Evolutionary conservation across 2,329 filamentous ascomycete species (phyloP), one percentile per base, ranked within the genome.

Genomic region (Apiospora arundinis): DNA sequence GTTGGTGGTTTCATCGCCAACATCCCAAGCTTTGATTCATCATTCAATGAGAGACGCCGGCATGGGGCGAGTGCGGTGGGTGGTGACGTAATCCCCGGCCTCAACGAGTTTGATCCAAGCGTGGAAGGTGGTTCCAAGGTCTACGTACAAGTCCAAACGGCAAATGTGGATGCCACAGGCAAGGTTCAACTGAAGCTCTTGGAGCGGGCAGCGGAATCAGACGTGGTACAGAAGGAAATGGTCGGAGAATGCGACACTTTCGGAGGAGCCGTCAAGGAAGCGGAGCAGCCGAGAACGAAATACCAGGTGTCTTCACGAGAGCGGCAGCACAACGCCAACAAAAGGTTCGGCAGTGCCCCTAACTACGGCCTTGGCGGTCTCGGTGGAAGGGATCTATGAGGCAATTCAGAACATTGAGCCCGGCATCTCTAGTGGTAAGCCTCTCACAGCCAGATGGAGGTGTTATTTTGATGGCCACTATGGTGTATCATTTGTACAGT

Each of bases 1-100:
- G 80, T 90, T 46, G 88, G 85, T 71, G 89, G 89, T 71, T 88
- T 91, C 74, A 80, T 90, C 42, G 81, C 82, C 40, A 80, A 85
- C 45, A 79, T 81, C 0, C 83, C 75, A 16, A 83, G 82, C 46
- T 18, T 44, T 32, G 82, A 87, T 73, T 83, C 82, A n/a, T 75
- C 80, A 28, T 86, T 84, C 77, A 69, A 49, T 56, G 28, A 14
- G 18, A 63, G 32, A n/a, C 56, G 56, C 18, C 56, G 28, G 32
- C 18, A n/a, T n/a, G 32, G 8, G 1, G 0, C 14, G 40, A 45
- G 42, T n/a, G 66, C 66, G 40, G 66, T 68, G 42, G 28, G n/a
- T 32, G 23, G n/a, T n/a, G n/a, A 44, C 6, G 44, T 73, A 44
- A 73, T 80, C 69, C 70, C 72, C 6, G 73, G 74, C 25, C 80